These are phyloP conservation scores for Aspergillus fijiensis DNA, from an alignment of 2,329 filamentous ascomycete species.

Conservation along the genomic window DNA sequence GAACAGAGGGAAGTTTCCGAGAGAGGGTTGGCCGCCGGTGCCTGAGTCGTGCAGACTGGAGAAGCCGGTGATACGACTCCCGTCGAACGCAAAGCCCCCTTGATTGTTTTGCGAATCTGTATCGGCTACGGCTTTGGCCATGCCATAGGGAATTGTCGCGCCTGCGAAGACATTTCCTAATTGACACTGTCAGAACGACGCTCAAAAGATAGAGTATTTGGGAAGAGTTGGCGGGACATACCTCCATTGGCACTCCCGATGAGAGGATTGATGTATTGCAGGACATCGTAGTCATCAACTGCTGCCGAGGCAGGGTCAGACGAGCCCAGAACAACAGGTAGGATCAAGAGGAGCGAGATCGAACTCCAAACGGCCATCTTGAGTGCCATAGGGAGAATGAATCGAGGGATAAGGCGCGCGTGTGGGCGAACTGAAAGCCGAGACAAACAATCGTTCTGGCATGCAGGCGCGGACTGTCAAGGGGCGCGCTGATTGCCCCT, in stretches of 20 bases:
- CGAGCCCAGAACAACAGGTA: slow-evolving; percentile 14
- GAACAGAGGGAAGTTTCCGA: slow-evolving; percentile 73
- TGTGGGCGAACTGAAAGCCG: neutral
- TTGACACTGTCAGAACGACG: neutral
- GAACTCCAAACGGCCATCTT: slow-evolving; percentile 7
- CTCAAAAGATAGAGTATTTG: neutral
- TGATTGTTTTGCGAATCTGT: slow-evolving; percentile 53
- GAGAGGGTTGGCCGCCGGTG: slow-evolving; percentile 56
- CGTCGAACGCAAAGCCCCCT: slow-evolving; percentile 56
- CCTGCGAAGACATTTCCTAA: slow-evolving; percentile 58
- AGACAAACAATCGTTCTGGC: neutral
- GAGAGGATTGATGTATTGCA: slow-evolving; percentile 51
- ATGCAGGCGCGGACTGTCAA: slow-evolving; percentile 4
- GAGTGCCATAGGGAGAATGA: neutral
- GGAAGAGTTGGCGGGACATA: slow-evolving; percentile 12
- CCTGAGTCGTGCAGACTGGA: slow-evolving; percentile 52
- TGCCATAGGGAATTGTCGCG: slow-evolving; percentile 55
- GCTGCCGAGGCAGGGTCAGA: slow-evolving; percentile 11
- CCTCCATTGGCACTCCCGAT: slow-evolving; percentile 55
- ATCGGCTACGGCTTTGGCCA: slow-evolving; percentile 59
- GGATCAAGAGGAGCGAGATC: slow-evolving; percentile 7
- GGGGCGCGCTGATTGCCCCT: neutral
- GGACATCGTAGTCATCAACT: slow-evolving; percentile 39
- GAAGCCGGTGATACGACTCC: slow-evolving; percentile 53
- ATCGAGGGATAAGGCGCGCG: neutral